Evolutionary conservation across 345 rosid genomes (phyloP), one percentile per base, ranked within the genome.

Genomic region (Jatropha curcas): DNA sequence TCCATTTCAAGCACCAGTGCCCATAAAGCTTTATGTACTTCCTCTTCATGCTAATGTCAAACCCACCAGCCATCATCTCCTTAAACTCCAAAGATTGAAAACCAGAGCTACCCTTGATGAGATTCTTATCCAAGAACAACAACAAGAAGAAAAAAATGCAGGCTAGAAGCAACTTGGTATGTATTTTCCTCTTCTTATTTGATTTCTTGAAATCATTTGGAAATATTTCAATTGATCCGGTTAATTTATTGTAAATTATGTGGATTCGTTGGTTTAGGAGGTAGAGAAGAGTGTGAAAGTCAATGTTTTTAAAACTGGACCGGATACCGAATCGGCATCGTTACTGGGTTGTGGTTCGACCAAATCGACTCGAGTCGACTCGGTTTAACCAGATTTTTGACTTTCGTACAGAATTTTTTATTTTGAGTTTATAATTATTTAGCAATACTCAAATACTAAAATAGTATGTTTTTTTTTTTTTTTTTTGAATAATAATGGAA

Each of bases 231-330:
- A n/a, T n/a, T 5, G 39, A 8, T 60, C 19, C 48, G 19, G 39
- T 13, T 17, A 39, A 55, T 34, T 58, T 70, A 4, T n/a, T n/a
- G n/a, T n/a, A n/a, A n/a, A n/a, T n/a, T n/a, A n/a, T n/a, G n/a
- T n/a, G n/a, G n/a, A n/a, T n/a, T 20, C 60, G 68, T 71, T n/a
- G 83, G 65, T 81, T 69, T 78, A 88, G 97, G 85, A 85, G 66
- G 86, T 90, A 48, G 83, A 73, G 65, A 86, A 88, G 83, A 76
- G 91, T 66, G 87, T 90, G 76, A 78, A 74, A 77, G 71, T 92
- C n/a, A n/a, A n/a, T n/a, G n/a, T n/a, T n/a, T n/a, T n/a, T n/a
- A n/a, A n/a, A n/a, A n/a, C n/a, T n/a, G n/a, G n/a, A n/a, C n/a
- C n/a, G n/a, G n/a, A n/a, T n/a, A n/a, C n/a, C n/a, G n/a, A n/a